Base-by-base conservation (phyloP, 495 filamentous ascomycete species). In the Ramalina intermedia region DNA sequence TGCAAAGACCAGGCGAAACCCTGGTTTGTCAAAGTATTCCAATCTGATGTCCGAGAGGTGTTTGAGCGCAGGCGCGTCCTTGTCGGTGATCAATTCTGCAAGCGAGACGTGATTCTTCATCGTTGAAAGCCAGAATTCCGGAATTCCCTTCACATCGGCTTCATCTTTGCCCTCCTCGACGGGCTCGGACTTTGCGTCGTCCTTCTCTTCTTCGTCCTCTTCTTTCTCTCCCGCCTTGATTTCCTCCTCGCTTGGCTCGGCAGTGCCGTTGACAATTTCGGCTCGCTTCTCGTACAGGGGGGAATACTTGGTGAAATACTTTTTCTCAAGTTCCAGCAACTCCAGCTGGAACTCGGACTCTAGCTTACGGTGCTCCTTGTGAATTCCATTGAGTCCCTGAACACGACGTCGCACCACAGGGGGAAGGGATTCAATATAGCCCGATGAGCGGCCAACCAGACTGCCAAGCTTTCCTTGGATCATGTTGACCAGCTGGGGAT, bases 81-180 rank as follows among this genome's bases (percentile, higher is more conserved):
- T 80, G 51, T 96, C 93, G 53, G 89, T 96, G 63, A 99, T 95
- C 78, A 95, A 90, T 69, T 96, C 93, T 33, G 89, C 87, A 41
- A 99, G 76, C 8, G 87, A 89, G 60, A 90, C 77, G 62, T 95
- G 87, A 70, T 96, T 99, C 75, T 99, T 99, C 91, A 99, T 96
- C 53, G 93, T 87, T 51, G 90, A 95, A 24, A 99, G 74, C 93
- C 93, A 99, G 74, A 99, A 99, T 66, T 99, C 93, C 33, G 93
- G 93, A 53, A 96, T 94, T 58, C 89, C 89, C 53, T 71, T 69
- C 41, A 77, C 70, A 53, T 78, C 69, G 46, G 79, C 68, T 53
- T 75, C 72, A 24, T 68, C 56, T 43, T 68, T 62, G 37, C 68
- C 66, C 16, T 63, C 63, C 50, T 68, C 64, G 36, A 27, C 50